Evolutionary conservation across 2,329 filamentous ascomycete species (phyloP), one percentile per base, ranked within the genome.

Genomic region (Monosporascus cannonballus): DNA sequence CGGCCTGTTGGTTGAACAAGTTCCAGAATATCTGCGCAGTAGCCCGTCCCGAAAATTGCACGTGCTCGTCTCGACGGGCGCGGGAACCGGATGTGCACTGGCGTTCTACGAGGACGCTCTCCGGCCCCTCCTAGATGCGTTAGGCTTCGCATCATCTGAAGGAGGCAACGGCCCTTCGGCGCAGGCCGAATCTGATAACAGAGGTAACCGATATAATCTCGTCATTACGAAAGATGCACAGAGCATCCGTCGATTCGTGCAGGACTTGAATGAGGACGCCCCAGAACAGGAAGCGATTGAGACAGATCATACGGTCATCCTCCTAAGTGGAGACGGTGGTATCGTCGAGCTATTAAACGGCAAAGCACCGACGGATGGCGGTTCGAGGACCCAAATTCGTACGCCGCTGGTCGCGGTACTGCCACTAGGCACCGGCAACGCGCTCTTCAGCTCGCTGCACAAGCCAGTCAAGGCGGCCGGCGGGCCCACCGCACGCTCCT

Each of bases 291-390:
- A 34, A 5, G 30, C 30, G 30, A 34, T 34, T 4, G 30, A 34
- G 30, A 34, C 4, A 14, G 30, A 58, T 14, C 81, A 85, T 64
- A 84, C 85, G 0, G 76, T 96, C 25, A 71, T 96, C 30, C 78
- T 97, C 14, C 76, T 96, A 5, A 93, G 88, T 48, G 93, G 93
- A 6, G 93, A 97, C 67, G 93, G 93, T 15, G 93, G 91, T 6
- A 70, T 96, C 2, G 80, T 91, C 18, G 93, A 97, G 61, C 74
- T 94, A 1, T 75, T 96, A 54, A 95, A 96, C 64, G 81, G 80
- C 3, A 75, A 64, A 25, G 58, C 59, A 1, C 50, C 54, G 1
- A 39, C 51, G 2, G 58, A 58, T 6, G 54, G 53, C 15, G 41
- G 51, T 0, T 20, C n/a, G 38, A 56, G 1, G 45, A 27, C 34